Base-by-base conservation (phyloP, 768 basidiomycete species). In the Termitomyces sp. region DNA sequence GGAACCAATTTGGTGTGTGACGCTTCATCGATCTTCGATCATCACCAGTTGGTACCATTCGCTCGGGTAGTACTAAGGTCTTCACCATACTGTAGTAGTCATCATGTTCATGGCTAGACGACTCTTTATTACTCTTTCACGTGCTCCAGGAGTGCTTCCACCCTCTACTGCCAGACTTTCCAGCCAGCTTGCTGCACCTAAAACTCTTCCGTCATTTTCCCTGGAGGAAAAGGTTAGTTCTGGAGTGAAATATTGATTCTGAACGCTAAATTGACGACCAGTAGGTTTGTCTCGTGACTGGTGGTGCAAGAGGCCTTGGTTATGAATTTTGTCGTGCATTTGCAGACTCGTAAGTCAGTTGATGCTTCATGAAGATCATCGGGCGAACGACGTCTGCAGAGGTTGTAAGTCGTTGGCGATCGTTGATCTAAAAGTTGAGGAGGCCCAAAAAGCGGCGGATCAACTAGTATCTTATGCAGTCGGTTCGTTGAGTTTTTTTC, bases 311-410 rank as follows among this genome's bases (percentile, higher is more conserved):
- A 64, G 96, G 96, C 7, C 75, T 98, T 45, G 96, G 96, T 7
- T 80, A 89, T 61, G 88, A 93, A 70, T 93, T 98, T 68, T 94
- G 93, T 68, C 82, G 86, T 45, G 94, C 94, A 12, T 94, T 98
- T 70, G 65, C 94, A 61, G 85, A 89, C 72, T 89, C 90, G 90
- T 91, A 64, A 64, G 84, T 23, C 17, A 73, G 32, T 12, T 44
- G 14, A 19, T 16, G 42, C 42, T 56, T 39, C 55, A 59, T 42
- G 34, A 44, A 44, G 21, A 34, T 30, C 40, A 43, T 28, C 48
- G n/a, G 41, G 19, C 28, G 16, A 50, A 52, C 17, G 27, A 60
- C 40, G 50, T 56, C 49, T 6, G 5, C 11, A 92, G 91, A 6
- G 95, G 94, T 49, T 93, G 91, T 69, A 86, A 85, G 27, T 77